A percentile compares a stretch with the other conserved stretches of the same genome.
Conservation (phyloP, 768 basidiomycete species). For the Leccinum longicurvipes region DNA sequence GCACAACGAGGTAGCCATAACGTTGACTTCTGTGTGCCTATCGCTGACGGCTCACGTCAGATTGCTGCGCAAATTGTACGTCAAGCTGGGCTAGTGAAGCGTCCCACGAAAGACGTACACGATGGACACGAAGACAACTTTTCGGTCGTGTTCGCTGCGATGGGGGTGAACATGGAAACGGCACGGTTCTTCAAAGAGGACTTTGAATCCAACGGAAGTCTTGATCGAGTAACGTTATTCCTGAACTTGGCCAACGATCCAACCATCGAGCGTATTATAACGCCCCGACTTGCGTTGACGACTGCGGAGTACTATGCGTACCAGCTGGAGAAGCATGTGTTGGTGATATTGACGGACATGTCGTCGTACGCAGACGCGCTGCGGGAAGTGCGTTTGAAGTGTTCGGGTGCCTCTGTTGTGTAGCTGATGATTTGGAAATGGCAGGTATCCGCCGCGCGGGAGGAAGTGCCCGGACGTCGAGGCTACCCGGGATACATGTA, state of each 20-base stretch:
- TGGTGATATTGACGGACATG: slow-evolving; percentile 99
- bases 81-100: slow-evolving; percentile 95
- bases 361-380: slow-evolving; percentile 95
- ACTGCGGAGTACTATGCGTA: slow-evolving; percentile 99
- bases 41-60: slow-evolving; percentile 41
- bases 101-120: slow-evolving; percentile 95
- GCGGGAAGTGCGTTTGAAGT: slow-evolving; percentile 66
- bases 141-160: slow-evolving; percentile 98
- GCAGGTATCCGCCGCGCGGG: slow-evolving; percentile 91
- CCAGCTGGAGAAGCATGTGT: slow-evolving; percentile 98
- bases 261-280: slow-evolving; percentile 99
- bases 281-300: slow-evolving; percentile 94
- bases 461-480: slow-evolving; percentile 98
- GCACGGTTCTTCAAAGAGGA: slow-evolving; percentile 99
- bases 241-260: slow-evolving; percentile 98
- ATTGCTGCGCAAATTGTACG: slow-evolving; percentile 99
- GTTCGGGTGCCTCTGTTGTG: slow-evolving; percentile 1
- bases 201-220: slow-evolving; percentile 97
- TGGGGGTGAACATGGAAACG: slow-evolving; percentile 99
- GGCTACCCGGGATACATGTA: slow-evolving; percentile 99
- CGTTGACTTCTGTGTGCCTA: slow-evolving; percentile 20
- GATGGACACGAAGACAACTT: slow-evolving; percentile 99
- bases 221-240: slow-evolving; percentile 97
- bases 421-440: slow-evolving; percentile 6
- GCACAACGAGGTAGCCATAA: slow-evolving; percentile 81